Percentiles rank a stretch among this genome's conserved stretches.
Conservation (phyloP, 257 asterid species). For the Solanum sparsipilum region DNA sequence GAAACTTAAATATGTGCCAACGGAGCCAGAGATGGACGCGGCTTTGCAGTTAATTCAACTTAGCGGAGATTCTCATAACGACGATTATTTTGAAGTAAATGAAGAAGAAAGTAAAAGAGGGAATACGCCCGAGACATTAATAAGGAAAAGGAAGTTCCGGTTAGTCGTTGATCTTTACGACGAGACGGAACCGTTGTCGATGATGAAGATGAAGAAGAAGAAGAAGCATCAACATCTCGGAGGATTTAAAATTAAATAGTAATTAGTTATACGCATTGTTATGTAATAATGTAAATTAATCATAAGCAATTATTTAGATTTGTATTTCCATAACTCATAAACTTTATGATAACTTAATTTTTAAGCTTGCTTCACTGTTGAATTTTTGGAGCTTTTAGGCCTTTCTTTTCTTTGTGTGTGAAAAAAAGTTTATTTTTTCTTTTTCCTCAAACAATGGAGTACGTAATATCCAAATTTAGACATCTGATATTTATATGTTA, state of each 20-base stretch:
- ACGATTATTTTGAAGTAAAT: background rate
- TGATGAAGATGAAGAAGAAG: background rate
- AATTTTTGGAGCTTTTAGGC: background rate
- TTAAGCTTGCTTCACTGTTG: background rate
- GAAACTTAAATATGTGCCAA: background rate
- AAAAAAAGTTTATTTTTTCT: background rate
- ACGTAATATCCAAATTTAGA: background rate
- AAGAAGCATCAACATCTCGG: background rate
- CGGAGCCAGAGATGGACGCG: slow-evolving; percentile 19
- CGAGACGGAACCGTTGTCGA: background rate
- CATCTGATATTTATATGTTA: background rate
- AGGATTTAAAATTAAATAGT: background rate
- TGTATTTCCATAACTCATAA: background rate
- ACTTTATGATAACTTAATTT: background rate
- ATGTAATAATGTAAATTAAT: background rate
- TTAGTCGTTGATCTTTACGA: background rate
- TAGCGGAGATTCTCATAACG: slow-evolving; percentile 5
- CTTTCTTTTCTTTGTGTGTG: background rate
- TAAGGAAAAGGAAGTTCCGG: background rate
- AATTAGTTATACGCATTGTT: background rate
- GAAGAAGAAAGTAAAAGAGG: background rate
- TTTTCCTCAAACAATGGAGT: background rate
- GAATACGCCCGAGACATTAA: background rate
- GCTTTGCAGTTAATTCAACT: slow-evolving; percentile 27
- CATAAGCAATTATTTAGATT: background rate